Evolutionary conservation across 2,329 filamentous ascomycete species (phyloP).

Genomic region (Botrytis hyacinthi): DNA sequence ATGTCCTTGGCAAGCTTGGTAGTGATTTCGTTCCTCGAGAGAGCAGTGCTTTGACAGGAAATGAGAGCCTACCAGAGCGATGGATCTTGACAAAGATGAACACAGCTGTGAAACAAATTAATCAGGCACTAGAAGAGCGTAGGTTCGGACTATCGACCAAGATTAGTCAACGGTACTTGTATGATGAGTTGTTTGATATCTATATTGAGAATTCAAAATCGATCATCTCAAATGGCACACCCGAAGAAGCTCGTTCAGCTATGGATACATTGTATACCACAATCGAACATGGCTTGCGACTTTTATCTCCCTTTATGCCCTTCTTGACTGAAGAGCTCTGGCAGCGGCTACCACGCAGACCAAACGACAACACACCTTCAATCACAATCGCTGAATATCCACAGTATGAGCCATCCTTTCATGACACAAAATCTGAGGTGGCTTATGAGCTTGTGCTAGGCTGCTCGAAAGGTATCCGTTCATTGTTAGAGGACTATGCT

Average conservation of each 20-base stretch:
- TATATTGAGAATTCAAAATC: not conserved
- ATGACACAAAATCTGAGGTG: not conserved
- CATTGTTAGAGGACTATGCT: not conserved
- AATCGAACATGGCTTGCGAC: not conserved
- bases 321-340: not conserved
- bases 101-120: not conserved
- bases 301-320: not conserved
- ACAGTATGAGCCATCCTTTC: not conserved
- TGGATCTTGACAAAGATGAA: not conserved
- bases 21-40: not conserved
- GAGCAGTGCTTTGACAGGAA: not conserved
- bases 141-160: not conserved
- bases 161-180: not conserved
- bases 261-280: not conserved
- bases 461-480: not conserved
- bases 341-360: not conserved
- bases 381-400: not conserved
- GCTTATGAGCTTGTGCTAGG: not conserved
- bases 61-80: not conserved
- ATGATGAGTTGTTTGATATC: not conserved
- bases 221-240: not conserved
- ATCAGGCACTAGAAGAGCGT: not conserved
- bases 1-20: not conserved
- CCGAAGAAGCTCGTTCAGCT: not conserved
- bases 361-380: not conserved